Base-by-base conservation (phyloP, 441 rosid genomes). In the Kokia cookei region DNA sequence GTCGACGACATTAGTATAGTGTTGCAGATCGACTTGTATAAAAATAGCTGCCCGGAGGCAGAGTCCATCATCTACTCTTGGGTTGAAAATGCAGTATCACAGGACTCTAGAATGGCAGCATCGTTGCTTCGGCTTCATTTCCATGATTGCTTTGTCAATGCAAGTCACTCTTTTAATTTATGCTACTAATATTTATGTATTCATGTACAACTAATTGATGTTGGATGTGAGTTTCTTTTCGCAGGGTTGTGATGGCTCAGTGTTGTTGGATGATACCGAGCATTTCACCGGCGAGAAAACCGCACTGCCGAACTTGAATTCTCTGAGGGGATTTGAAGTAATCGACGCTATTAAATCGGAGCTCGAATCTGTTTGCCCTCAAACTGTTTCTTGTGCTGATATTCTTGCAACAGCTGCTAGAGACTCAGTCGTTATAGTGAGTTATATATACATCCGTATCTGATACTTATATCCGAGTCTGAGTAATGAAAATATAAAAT, bases 101-200 rank as follows among this genome's bases (percentile, higher is more conserved):
- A 83, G 50, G 97, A 93, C 75, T 85, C 96, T 19, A 83, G 93
- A 82, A 93, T 93, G 96, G 94, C 98, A 0, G 98, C 97, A 69
- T 93, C 97, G 2, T 79, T 90, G 71, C 92, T 90, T 72, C 97
- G 93, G 53, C 96, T 92, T 73, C 95, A 91, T 75, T 90, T 94
- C 75, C 97, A 91, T 43, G 97, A 94, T 62, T 94, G 98, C 79
- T 94, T 95, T 73, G 97, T 93, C 61, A 88, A 93, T 82, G 98
- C 85, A 83, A 81, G 94, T 82, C 62, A 22, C 9, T 11, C 19
- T 51, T 35, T 15, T 10, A 3, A 54, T 2, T 57, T 22, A 10
- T 22, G 61, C 32, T 57, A 57, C 61, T 17, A n/a, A 65, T 50
- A 45, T 45, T 45, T 45, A 45, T 11, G 14, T 11, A 45, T 45